These are phyloP conservation scores for Glebionis coronaria DNA, from an alignment of 129 eudicot species.

Conservation along the genomic window DNA sequence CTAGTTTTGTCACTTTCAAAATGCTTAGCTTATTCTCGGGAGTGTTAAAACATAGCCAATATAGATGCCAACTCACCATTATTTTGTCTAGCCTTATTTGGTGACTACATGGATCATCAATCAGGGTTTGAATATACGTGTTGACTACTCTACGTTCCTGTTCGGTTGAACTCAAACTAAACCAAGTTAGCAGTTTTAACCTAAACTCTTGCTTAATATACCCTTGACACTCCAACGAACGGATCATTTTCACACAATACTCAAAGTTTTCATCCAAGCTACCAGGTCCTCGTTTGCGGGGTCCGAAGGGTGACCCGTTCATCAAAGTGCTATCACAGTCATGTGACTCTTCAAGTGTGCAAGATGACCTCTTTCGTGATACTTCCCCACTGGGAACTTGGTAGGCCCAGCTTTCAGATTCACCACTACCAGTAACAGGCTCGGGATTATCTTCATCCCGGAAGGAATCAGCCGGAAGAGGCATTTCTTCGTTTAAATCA, in stretches of 20 bases:
- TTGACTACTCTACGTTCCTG: too few species aligned
- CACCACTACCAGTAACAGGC: constrained; percentile 66
- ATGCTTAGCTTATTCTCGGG: too few species aligned
- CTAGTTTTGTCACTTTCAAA: too few species aligned
- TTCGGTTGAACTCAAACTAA: constrained; percentile 82
- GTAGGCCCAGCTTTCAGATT: constrained; percentile 58
- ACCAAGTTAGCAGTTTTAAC: constrained; percentile 83
- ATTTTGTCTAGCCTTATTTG: too few species aligned
- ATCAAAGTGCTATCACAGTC: constrained; percentile 82
- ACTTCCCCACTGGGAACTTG: constrained; percentile 32
- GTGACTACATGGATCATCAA: too few species aligned
- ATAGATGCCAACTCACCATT: too few species aligned
- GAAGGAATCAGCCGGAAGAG: constrained; percentile 38
- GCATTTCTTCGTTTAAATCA: constrained; percentile 75
- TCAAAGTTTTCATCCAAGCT: constrained; percentile 75
- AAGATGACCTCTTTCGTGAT: constrained; percentile 51
- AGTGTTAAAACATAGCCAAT: too few species aligned
- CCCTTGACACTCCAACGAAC: constrained; percentile 81
- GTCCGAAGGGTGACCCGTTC: constrained; percentile 56
- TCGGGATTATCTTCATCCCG: constrained; percentile 56
- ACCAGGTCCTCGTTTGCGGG: constrained; percentile 33
- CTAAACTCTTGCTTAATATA: too few species aligned
- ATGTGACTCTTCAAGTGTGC: constrained; percentile 43
- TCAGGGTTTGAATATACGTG: constrained; percentile 68
- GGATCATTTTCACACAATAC: constrained; percentile 72